Evolutionary conservation across 148 eudicot genomes (phyloP), one percentile per base, ranked within the genome.

Genomic region (Diospyros kaki): DNA sequence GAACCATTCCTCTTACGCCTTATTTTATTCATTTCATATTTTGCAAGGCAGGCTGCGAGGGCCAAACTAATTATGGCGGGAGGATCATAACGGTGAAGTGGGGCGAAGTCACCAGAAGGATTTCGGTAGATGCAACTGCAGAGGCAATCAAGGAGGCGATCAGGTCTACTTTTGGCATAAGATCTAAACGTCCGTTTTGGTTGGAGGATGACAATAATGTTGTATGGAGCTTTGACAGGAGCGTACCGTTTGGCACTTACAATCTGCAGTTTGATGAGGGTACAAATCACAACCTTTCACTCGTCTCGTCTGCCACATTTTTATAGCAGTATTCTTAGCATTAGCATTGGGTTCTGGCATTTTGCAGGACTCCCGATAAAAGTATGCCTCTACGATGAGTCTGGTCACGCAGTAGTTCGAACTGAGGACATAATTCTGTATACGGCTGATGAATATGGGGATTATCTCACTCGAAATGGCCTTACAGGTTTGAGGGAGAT

Each of bases 101-200:
- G 88, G 93, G 91, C 40, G 83, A 81, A 53, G 71, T 78, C 67
- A 84, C 79, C 0, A 81, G 84, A 77, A 87, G 89, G 82, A 81
- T 91, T 56, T 93, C 89, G 18, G 76, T 89, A 40, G 93, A 89
- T 59, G 96, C 91, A 66, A 79, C 84, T 72, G 77, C 86, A 45
- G 88, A 89, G 28, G 93, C 93, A 71, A 91, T 91, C 73, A 89
- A 86, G 77, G 88, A 89, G 54, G 88, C 87, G 12, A 89, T 89
- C 76, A 87, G 80, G 70, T 91, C 86, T 68, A 87, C 89, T 42
- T 91, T 91, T 80, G 83, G 91, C 58, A 74, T 91, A 60, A 79
- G 91, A 83, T 79, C 91, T 39, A 89, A 78, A 41, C 84, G 89
- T 45, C 88, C 89, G 61, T 86, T 89, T 84, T 91, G 96, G 89